These are phyloP conservation scores for Chlorella sp. DNA, from an alignment of 139 green algal species.

Conservation along the genomic window DNA sequence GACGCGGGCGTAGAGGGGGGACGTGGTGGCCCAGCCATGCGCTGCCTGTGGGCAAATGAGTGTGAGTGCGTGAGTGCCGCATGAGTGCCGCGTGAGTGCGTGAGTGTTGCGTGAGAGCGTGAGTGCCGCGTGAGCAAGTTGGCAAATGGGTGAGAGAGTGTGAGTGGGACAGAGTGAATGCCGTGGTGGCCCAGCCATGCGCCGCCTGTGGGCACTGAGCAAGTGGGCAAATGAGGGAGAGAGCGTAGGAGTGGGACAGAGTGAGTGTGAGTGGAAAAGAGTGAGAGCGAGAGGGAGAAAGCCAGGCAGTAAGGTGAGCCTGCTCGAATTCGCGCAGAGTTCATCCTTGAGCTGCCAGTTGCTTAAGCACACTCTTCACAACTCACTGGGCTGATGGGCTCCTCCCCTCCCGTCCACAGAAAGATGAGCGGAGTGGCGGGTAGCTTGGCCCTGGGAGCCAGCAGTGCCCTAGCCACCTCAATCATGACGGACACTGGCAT, in stretches of 20 bases:
- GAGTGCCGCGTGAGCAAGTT: too few species aligned
- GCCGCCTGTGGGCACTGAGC: conserved; percentile 17
- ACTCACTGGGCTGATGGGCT: conserved; percentile 22
- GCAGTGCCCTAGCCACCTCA: conserved; percentile 47
- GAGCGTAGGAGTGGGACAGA: too few species aligned
- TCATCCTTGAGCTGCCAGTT: too few species aligned
- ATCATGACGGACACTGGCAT: conserved; percentile 50
- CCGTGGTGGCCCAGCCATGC: conserved; percentile 5
- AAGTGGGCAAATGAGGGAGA: too few species aligned
- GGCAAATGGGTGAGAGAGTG: too few species aligned
- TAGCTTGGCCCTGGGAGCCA: conserved; percentile 21
- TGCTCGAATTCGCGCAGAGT: too few species aligned
- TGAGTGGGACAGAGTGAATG: too few species aligned
- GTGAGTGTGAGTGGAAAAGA: not conserved
- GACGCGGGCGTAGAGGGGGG: conserved; percentile 8
- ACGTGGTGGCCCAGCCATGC: conserved; percentile 6
- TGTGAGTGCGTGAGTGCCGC: too few species aligned
- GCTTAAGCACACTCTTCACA: too few species aligned
- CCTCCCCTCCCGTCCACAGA: conserved; percentile 36
- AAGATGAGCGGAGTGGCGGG: not conserved
- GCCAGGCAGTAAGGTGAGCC: too few species aligned
- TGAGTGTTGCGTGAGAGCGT: too few species aligned
- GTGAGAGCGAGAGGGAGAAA: not conserved
- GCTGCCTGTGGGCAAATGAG: conserved; percentile 19
- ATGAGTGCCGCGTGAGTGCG: too few species aligned